A percentile compares a stretch with the other conserved stretches of the same genome.
Conservation (phyloP, 345 rosid species). For the Euclidium syriacum region DNA sequence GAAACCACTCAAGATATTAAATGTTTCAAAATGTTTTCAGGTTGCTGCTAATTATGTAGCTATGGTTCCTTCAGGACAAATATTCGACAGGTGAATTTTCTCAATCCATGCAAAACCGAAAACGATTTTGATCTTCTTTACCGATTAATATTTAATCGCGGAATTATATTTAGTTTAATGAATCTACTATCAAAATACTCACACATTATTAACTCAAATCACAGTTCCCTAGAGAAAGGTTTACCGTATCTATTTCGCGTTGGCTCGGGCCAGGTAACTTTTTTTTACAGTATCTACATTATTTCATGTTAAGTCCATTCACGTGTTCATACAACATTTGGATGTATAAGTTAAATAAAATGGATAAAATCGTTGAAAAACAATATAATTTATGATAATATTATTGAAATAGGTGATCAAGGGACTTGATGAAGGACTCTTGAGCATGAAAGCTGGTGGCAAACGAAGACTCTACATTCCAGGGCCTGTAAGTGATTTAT, state of each 20-base stretch:
- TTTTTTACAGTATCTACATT: neutral
- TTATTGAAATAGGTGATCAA: conserved; percentile 63
- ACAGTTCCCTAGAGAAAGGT: conserved; percentile 90
- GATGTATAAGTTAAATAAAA: too few species aligned
- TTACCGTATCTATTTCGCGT: conserved; percentile 75
- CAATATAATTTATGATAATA: too few species aligned
- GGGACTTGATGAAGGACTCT: conserved; percentile 92
- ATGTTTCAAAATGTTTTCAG: conserved; percentile 29
- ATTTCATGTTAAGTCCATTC: too few species aligned
- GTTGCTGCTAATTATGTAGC: conserved; percentile 96
- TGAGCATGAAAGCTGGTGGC: conserved; percentile 89
- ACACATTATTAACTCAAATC: conserved; percentile 29
- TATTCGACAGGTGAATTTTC: conserved; percentile 70
- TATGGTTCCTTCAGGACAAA: conserved; percentile 92
- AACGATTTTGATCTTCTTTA: neutral
- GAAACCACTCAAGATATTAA: neutral
- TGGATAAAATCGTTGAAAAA: too few species aligned
- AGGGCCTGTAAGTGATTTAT: conserved; percentile 53
- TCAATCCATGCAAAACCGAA: neutral
- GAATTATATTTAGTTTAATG: conserved; percentile 19
- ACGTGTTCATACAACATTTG: too few species aligned
- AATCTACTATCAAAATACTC: conserved; percentile 13
- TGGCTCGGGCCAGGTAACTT: conserved; percentile 85
- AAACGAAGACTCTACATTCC: conserved; percentile 90
- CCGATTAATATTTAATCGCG: neutral